Percentiles rank a stretch among this genome's conserved stretches.
Conservation (phyloP, 495 filamentous ascomycete species). For the Echria macrotheca region DNA sequence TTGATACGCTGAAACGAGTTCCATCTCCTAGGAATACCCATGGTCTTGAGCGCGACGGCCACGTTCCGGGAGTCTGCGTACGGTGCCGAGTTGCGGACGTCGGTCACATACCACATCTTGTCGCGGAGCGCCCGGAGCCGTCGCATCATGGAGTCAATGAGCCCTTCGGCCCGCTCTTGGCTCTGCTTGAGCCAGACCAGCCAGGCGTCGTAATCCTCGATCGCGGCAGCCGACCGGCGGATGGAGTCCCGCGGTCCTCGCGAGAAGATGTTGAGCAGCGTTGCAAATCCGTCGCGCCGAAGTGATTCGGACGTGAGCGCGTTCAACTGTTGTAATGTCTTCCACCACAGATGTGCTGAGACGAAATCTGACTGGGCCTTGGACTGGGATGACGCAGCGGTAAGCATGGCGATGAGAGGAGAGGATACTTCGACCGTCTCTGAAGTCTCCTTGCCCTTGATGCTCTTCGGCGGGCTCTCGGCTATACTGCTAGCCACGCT, state of each 20-base stretch:
- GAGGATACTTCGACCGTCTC: conserved; percentile 34
- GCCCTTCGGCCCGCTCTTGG: conserved; percentile 61
- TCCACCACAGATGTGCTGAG: conserved; percentile 64
- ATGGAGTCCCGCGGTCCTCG: conserved; percentile 63
- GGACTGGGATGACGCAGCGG: conserved; percentile 61
- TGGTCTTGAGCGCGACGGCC: conserved; percentile 82
- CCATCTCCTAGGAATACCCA: conserved; percentile 61
- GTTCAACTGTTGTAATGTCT: conserved; percentile 58
- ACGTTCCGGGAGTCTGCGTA: conserved; percentile 90
- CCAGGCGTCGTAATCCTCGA: conserved; percentile 71
- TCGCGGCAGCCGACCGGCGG: conserved; percentile 56
- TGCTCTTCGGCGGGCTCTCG: conserved; percentile 24
- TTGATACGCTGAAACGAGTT: conserved; percentile 48
- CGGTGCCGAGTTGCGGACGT: conserved; percentile 83
- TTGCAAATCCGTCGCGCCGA: conserved; percentile 58
- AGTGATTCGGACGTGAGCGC: conserved; percentile 58
- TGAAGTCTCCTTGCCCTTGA: conserved; percentile 29
- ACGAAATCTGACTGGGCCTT: conserved; percentile 65
- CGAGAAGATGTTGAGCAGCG: conserved; percentile 65
- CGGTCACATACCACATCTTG: conserved; percentile 99
- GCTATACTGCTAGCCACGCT: conserved; percentile 29
- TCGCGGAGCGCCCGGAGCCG: conserved; percentile 66
- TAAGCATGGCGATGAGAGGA: conserved; percentile 61
- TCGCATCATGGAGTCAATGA: conserved; percentile 62
- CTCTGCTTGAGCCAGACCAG: conserved; percentile 69